Evolutionary conservation across 441 rosid species (phyloP).

Genomic region (Mallotus japonicus): DNA sequence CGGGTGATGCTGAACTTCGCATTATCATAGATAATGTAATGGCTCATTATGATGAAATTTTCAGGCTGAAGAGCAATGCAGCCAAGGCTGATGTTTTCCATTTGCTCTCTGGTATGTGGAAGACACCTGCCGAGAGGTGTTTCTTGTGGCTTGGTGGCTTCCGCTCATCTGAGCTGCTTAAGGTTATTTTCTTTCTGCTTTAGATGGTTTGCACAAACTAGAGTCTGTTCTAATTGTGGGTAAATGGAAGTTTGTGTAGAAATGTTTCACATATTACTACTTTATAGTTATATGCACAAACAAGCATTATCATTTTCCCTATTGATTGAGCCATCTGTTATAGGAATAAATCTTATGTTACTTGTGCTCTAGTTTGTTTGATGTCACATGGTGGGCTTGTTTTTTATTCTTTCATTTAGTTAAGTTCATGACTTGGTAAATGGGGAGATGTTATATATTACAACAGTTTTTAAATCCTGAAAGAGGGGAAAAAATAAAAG

Average conservation of each 20-base stretch:
- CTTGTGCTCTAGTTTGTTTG: too few relatives aligned
- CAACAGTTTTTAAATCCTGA: too few relatives aligned
- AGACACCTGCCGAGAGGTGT: slow-evolving; percentile 98
- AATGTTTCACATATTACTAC: too few relatives aligned
- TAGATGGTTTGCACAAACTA: not conserved
- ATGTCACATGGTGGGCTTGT: too few relatives aligned
- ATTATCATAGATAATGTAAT: slow-evolving; percentile 73
- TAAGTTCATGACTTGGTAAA: too few relatives aligned
- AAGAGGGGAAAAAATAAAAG: too few relatives aligned
- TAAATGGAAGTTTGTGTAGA: not conserved
- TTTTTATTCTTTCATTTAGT: too few relatives aligned
- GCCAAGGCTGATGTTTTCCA: slow-evolving; percentile 98
- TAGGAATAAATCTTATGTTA: too few relatives aligned
- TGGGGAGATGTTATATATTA: too few relatives aligned
- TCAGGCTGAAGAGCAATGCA: slow-evolving; percentile 84
- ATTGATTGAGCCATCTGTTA: too few relatives aligned
- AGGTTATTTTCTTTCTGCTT: slow-evolving; percentile 43
- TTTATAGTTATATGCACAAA: too few relatives aligned
- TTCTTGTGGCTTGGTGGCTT: slow-evolving; percentile 99
- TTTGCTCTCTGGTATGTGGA: slow-evolving; percentile 98
- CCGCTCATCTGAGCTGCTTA: slow-evolving; percentile 96
- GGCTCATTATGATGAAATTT: slow-evolving; percentile 90
- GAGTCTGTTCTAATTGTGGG: slow-evolving; percentile 3
- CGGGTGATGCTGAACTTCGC: slow-evolving; percentile 87
- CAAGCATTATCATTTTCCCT: too few relatives aligned